Percentiles rank a stretch among this genome's conserved stretches.
Conservation (phyloP, 73 alveolate species). For the Symbiodinium natans region DNA sequence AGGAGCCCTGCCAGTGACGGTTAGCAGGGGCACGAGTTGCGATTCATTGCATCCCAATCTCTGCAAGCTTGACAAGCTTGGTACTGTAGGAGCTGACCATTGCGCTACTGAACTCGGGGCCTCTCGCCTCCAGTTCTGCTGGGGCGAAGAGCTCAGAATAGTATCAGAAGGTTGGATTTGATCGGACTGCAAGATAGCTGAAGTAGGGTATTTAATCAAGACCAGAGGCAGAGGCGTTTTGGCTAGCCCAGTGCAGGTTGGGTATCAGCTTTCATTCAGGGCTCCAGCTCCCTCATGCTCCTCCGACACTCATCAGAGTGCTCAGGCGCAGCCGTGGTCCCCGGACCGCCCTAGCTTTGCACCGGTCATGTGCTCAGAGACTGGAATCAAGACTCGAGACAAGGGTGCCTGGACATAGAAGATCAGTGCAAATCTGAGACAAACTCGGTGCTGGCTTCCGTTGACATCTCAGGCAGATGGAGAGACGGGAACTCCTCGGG, state of each 20-base stretch:
- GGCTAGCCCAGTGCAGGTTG: too few relatives aligned
- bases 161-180: neutral
- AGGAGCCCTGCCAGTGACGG: neutral
- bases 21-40: too few relatives aligned
- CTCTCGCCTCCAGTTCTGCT: slow-evolving; percentile 67
- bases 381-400: neutral
- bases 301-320: too few relatives aligned
- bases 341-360: slow-evolving; percentile 72
- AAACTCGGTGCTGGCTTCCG: too few relatives aligned
- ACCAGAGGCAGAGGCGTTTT: neutral
- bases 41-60: too few relatives aligned
- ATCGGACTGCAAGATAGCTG: neutral
- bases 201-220: neutral
- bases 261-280: too few relatives aligned
- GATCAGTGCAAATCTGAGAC: neutral
- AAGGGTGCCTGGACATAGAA: neutral
- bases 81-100: slow-evolving; percentile 82
- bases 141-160: neutral
- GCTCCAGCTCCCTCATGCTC: too few relatives aligned
- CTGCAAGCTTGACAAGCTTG: too few relatives aligned
- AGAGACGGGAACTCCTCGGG: slow-evolving; percentile 73
- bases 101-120: slow-evolving; percentile 77
- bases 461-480: slow-evolving; percentile 31
- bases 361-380: neutral
- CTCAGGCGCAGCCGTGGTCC: slow-evolving; percentile 81